These are phyloP conservation scores for Fulvia fulva DNA, from an alignment of 2,329 filamentous ascomycete genomes.

Conservation along the genomic window DNA sequence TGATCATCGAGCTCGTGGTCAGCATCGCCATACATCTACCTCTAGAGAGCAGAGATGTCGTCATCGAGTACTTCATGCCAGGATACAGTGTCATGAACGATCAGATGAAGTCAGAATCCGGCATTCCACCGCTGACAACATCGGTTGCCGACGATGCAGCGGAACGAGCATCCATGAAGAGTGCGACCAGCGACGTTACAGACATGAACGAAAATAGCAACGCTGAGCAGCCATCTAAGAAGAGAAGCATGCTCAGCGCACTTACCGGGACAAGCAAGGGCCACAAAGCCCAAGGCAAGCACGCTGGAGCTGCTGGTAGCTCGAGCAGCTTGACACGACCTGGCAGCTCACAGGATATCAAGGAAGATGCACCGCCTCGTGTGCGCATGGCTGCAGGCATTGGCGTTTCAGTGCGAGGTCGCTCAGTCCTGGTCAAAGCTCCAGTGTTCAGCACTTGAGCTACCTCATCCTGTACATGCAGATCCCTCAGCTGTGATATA, in stretches of 20 bases:
- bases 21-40: conserved; percentile 82
- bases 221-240: conserved; percentile 24
- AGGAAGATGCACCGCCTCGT: conserved; percentile 40
- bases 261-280: conserved; percentile 39
- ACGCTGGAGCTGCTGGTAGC: conserved; percentile 33
- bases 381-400: conserved; percentile 48
- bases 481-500: not conserved
- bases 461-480: too few relatives aligned
- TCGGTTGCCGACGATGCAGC: conserved; percentile 42
- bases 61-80: conserved; percentile 78
- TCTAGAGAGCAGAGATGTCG: conserved; percentile 84
- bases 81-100: conserved; percentile 65
- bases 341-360: conserved; percentile 39
- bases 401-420: conserved; percentile 47
- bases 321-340: conserved; percentile 37
- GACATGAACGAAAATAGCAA: conserved; percentile 28
- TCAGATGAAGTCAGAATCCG: conserved; percentile 78
- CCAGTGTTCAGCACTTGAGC: conserved; percentile 40
- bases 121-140: conserved; percentile 45
- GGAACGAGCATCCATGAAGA: conserved; percentile 39
- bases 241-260: conserved; percentile 43
- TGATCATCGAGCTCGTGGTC: conserved; percentile 89
- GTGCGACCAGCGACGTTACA: conserved; percentile 33
- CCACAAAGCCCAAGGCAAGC: conserved; percentile 36
- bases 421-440: conserved; percentile 48